Evolutionary conservation across 2,329 filamentous ascomycete species (phyloP).

Genomic region (Aspergillus latus): DNA sequence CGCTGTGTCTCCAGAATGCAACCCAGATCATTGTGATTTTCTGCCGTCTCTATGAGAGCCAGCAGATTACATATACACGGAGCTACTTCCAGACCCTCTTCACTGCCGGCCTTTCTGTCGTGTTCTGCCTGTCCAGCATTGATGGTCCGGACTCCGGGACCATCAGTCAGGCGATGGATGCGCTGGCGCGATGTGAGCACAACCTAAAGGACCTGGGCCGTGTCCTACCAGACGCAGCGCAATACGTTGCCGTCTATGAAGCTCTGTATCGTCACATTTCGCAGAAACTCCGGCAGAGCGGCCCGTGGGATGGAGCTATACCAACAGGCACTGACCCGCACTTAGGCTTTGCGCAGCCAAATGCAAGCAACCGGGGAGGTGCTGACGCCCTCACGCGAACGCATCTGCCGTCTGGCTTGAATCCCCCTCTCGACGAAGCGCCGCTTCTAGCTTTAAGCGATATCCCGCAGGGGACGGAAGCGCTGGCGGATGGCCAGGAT

Average conservation of each 20-base stretch:
- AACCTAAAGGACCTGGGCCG: constrained; percentile 19
- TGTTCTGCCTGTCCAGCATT: constrained; percentile 28
- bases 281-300: neutral
- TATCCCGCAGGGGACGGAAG: neutral
- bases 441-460: neutral
- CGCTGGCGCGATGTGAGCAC: constrained; percentile 14
- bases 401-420: neutral
- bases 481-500: neutral
- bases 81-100: constrained; percentile 53
- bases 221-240: constrained; percentile 21
- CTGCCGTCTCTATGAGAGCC: constrained; percentile 35
- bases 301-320: neutral
- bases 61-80: constrained; percentile 46
- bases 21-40: constrained; percentile 43
- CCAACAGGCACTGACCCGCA: neutral
- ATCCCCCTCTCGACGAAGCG: neutral
- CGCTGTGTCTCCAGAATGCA: constrained; percentile 38
- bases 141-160: constrained; percentile 11
- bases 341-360: neutral
- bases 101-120: constrained; percentile 44
- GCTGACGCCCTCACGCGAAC: neutral
- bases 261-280: constrained; percentile 14
- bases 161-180: constrained; percentile 14
- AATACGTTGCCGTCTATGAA: constrained; percentile 25
- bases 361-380: too few species aligned